phyloP scores from a whole-genome alignment of 805 yeast genomes.

The Candida taoyuanica region DNA sequence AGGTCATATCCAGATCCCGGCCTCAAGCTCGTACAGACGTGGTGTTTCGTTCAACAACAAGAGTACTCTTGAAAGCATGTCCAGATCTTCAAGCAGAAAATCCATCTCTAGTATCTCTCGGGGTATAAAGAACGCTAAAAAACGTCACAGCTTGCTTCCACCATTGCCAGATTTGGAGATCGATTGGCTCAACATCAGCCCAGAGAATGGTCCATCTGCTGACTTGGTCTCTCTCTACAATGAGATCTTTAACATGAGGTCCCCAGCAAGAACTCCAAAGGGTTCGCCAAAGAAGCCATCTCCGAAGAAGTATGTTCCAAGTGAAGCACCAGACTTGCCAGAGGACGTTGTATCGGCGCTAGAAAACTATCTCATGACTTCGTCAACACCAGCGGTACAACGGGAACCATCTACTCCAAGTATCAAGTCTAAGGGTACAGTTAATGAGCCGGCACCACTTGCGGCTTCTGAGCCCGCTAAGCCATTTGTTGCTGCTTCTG shows the following conservation, averaged over 20 bases:
- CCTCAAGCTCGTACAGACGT: constrained; percentile 29
- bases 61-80: constrained; percentile 11
- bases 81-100: constrained; percentile 26
- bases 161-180: constrained; percentile 26
- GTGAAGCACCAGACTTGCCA: background rate
- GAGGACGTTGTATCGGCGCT: constrained; percentile 3
- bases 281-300: constrained; percentile 3
- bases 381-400: constrained; percentile 3
- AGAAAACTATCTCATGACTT: constrained; percentile 1
- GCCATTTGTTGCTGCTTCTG: background rate
- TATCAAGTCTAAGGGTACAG: background rate
- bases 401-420: constrained; percentile 1
- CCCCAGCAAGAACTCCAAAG: constrained; percentile 13
- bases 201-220: constrained; percentile 17
- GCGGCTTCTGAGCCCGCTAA: background rate
- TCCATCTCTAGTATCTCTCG: constrained; percentile 13
- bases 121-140: constrained; percentile 9
- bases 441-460: background rate
- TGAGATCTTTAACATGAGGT: constrained; percentile 25
- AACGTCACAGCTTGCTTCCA: constrained; percentile 27
- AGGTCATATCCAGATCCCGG: constrained; percentile 28
- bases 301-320: constrained; percentile 1
- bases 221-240: constrained; percentile 29
- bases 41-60: constrained; percentile 29
- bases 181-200: constrained; percentile 23